phyloP scores from a whole-genome alignment of 2,329 filamentous ascomycete species.

The Colletotrichum zoysiae region DNA sequence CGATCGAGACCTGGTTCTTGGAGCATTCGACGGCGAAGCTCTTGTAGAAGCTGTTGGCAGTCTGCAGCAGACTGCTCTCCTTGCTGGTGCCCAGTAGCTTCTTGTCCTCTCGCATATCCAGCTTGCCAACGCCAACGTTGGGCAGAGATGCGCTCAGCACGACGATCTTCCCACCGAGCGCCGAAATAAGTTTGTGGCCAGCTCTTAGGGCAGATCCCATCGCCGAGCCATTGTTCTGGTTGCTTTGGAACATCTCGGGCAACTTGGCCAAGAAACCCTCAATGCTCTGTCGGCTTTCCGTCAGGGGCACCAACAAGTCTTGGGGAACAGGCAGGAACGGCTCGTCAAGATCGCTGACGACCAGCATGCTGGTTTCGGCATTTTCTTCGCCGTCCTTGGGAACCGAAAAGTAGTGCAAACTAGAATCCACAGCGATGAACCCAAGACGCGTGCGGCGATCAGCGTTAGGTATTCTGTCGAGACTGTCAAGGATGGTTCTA shows the following conservation, averaged over 20 bases:
- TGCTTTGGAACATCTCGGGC: slow-evolving; percentile 96
- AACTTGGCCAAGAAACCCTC: slow-evolving; percentile 92
- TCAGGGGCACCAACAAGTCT: slow-evolving; percentile 89
- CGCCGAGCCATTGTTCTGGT: slow-evolving; percentile 88
- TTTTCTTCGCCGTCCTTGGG: slow-evolving; percentile 89
- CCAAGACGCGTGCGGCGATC: slow-evolving; percentile 92
- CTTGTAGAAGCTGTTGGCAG: slow-evolving; percentile 97
- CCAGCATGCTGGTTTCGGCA: slow-evolving; percentile 89
- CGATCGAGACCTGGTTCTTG: slow-evolving; percentile 97
- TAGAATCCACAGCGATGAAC: slow-evolving; percentile 95
- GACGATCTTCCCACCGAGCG: slow-evolving; percentile 93
- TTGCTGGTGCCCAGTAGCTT: slow-evolving; percentile 94
- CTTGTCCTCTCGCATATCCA: slow-evolving; percentile 96
- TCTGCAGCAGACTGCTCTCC: slow-evolving; percentile 88
- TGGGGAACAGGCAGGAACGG: slow-evolving; percentile 95
- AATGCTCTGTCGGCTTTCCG: slow-evolving; percentile 90
- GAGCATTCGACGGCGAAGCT: slow-evolving; percentile 99
- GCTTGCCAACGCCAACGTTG: slow-evolving; percentile 88
- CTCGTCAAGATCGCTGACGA: slow-evolving; percentile 95
- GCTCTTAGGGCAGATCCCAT: slow-evolving; percentile 95
- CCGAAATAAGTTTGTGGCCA: slow-evolving; percentile 94
- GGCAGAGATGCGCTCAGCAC: slow-evolving; percentile 91
- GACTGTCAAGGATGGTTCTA: slow-evolving; percentile 92
- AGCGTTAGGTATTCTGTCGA: slow-evolving; percentile 98
- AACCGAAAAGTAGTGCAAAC: slow-evolving; percentile 95